Conservation (phyloP, 495 filamentous ascomycete genomes). For the Xylaria acuta region DNA sequence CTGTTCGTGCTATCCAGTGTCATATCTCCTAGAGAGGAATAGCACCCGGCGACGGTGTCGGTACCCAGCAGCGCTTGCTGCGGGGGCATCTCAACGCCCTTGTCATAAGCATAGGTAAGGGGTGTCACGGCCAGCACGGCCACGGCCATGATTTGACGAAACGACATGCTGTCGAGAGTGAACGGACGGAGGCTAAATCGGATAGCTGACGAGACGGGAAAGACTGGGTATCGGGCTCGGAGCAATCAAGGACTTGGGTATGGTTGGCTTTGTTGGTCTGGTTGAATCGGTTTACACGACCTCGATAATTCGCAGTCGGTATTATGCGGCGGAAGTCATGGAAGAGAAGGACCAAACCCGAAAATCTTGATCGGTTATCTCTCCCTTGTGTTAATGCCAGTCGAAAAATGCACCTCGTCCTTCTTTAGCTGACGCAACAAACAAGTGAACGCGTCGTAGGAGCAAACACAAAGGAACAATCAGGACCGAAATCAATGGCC, state of each 20-base stretch:
- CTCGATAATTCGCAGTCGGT: slow-evolving; percentile 24
- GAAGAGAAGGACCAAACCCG: neutral
- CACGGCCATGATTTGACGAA: slow-evolving; percentile 35
- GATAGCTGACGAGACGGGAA: neutral
- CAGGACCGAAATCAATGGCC: slow-evolving; percentile 5
- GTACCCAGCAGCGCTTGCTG: slow-evolving; percentile 29
- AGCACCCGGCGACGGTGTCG: slow-evolving; percentile 42
- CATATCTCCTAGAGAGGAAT: slow-evolving; percentile 35
- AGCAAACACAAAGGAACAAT: slow-evolving; percentile 23
- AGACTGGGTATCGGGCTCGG: neutral
- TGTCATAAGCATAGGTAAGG: slow-evolving; percentile 19
- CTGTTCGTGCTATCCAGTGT: slow-evolving; percentile 12
- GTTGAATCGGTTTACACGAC: slow-evolving; percentile 8
- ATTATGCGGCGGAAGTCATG: slow-evolving; percentile 26
- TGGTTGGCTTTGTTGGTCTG: neutral
- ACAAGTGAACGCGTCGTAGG: slow-evolving; percentile 4
- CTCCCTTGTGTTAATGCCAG: neutral
- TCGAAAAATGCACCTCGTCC: neutral
- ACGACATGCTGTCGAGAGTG: slow-evolving; percentile 30
- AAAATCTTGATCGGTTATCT: neutral
- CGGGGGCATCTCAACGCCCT: slow-evolving; percentile 27
- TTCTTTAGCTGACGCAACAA: neutral
- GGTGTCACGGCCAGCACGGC: slow-evolving; percentile 37
- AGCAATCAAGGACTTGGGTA: neutral
- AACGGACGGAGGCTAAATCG: neutral